Evolutionary conservation across 2,329 filamentous ascomycete species (phyloP), one percentile per base, ranked within the genome.

Genomic region (Talaromyces islandicus): DNA sequence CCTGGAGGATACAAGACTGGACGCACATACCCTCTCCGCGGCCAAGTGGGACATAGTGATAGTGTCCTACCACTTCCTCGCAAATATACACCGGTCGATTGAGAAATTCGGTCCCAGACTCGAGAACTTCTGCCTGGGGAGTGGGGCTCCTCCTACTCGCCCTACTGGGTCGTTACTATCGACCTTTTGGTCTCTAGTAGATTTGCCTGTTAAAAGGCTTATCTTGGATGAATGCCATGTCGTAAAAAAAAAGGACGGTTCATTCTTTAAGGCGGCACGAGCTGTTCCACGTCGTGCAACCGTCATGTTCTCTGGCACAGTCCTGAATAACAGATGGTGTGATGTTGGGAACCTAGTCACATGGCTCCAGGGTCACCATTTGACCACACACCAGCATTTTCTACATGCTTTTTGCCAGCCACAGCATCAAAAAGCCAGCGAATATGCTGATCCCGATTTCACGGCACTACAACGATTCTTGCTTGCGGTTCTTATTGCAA

Each of bases 1-100:
- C 30, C 54, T 56, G 5, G 38, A 56, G 3, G 54, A 56, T 56
- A 12, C 30, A 19, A 56, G 17, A 14, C 24, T 43, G 4, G 21
- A 30, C 19, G 54, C 54, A 25, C 19, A n/a, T 12, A 25, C 11
- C 17, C 54, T 56, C 17, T n/a, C 24, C 10, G 54, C 19, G 21
- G 54, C 29, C 9, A 21, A 56, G 41, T 56, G 19, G 30, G 54
- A 56, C n/a, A 56, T 56, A n/a, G 32, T 56, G 24, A 43, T 56
- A 19, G 19, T n/a, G 7, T 56, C 54, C 21, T 56, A 56, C n/a
- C 27, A 56, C 30, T 46, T 56, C 25, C 54, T 56, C 5, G 41
- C 17, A n/a, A 43, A 43, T 12, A 19, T 19, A 17, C 38, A 43
- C 38, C 38, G 38, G 38, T 19, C 17, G 14, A 6, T 17, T n/a